Base-by-base conservation (phyloP, 257 asterid species). In the Petunia axillaris region DNA sequence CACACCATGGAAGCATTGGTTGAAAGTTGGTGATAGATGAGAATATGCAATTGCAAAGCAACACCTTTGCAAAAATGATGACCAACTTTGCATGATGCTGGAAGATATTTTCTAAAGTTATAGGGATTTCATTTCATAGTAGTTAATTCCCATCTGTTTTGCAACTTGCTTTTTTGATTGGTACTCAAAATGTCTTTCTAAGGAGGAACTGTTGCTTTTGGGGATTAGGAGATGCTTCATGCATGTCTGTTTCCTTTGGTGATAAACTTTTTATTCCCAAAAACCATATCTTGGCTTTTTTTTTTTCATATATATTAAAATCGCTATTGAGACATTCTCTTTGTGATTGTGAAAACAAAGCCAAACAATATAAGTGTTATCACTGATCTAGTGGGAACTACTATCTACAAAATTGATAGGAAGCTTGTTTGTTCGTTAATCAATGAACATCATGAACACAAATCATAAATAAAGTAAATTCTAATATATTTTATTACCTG, bases 1-100 rank as follows among this genome's bases (percentile, higher is more conserved):
- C 50, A 64, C 48, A 64, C 35, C 73, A 39, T 13, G 6, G 35
- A 59, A 68, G 15, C 75, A 53, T n/a, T 8, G 38, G 6, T 6
- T 13, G 35, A 6, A 41, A 54, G 81, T 73, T 77, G 83, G 67
- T 54, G 67, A 55, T 81, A 73, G 79, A 55, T 66, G 25, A 74
- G 77, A 65, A 71, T 65, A 55, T 80, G 65, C 39, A 65, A 37
- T 70, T 68, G 36, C 5, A 3, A 67, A 53, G 80, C 59, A 40
- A 71, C 16, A 10, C 39, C 8, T 37, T 71, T 71, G 77, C 16
- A 11, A 13, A 54, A 5, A 53, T 11, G 58, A 53, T 11, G 1
- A 53, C 46, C 39, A 41, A 9, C 7, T 25, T 25, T 25, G 25
- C 39, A 68, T 77, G 6, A 41, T 67, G n/a, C 4, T n/a, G 7